Evolutionary conservation across 208 protist genomes (phyloP).

Genomic region (Porcisia deanei): DNA sequence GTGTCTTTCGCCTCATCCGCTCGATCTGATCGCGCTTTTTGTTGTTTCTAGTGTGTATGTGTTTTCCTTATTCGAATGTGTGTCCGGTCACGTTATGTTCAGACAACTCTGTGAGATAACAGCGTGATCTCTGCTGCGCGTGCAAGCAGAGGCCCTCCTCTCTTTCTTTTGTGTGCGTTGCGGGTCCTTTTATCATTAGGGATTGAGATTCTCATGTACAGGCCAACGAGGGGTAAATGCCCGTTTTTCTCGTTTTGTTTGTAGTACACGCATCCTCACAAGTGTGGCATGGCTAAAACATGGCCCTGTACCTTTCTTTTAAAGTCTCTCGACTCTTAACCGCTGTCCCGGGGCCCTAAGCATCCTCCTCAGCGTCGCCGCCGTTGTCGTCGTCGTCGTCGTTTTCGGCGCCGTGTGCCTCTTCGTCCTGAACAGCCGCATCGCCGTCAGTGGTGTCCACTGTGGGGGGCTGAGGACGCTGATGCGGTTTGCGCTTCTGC

Average conservation of each 20-base stretch:
- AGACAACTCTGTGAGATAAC: neutral
- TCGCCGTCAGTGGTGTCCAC: neutral
- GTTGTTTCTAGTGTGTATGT: neutral
- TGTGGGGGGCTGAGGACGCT: neutral
- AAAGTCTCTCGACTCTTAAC: neutral
- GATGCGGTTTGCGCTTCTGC: neutral
- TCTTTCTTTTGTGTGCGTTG: neutral
- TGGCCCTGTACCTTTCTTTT: neutral
- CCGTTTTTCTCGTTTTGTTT: too few relatives aligned
- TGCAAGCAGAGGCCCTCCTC: neutral
- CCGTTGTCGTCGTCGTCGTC: neutral
- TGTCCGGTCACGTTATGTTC: neutral
- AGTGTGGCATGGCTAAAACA: neutral
- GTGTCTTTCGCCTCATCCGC: neutral
- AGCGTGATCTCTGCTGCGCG: neutral
- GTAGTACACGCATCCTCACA: too few relatives aligned
- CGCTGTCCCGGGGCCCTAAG: constrained; percentile 11
- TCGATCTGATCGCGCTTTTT: neutral
- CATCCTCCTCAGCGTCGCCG: constrained; percentile 21
- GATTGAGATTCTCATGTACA: neutral
- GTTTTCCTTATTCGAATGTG: neutral
- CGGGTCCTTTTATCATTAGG: neutral
- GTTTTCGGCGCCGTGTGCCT: neutral
- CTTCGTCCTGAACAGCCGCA: neutral
- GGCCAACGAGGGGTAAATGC: too few relatives aligned